phyloP scores from a whole-genome alignment of 208 protist species.

The Leishmania arabica region DNA sequence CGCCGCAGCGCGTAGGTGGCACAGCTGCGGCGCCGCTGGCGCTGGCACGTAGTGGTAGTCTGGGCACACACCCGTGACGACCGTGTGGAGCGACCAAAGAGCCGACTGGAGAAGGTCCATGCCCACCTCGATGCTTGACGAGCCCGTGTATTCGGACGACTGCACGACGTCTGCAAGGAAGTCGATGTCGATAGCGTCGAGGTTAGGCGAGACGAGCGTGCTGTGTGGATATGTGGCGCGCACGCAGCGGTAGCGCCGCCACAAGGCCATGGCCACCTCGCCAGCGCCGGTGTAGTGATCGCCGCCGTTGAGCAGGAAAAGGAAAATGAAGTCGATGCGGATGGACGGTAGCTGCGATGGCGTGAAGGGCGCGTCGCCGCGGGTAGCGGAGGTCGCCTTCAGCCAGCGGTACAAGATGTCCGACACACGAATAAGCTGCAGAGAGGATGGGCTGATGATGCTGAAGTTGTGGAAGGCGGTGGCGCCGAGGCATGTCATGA shows the following conservation, averaged over 20 bases:
- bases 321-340: conserved; percentile 84
- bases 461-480: conserved; percentile 85
- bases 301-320: conserved; percentile 88
- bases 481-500: conserved; percentile 80
- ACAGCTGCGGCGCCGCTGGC: conserved; percentile 48
- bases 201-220: conserved; percentile 51
- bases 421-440: conserved; percentile 76
- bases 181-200: conserved; percentile 58
- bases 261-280: conserved; percentile 76
- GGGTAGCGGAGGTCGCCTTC: conserved; percentile 38
- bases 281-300: conserved; percentile 85
- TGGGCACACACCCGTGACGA: conserved; percentile 56
- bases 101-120: conserved; percentile 63
- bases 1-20: conserved; percentile 67
- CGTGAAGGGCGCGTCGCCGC: conserved; percentile 42
- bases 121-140: conserved; percentile 39
- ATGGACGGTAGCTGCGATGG: conserved; percentile 61
- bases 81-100: conserved; percentile 71
- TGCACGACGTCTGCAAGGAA: conserved; percentile 74
- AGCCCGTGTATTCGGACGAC: conserved; percentile 61
- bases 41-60: conserved; percentile 64
- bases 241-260: conserved; percentile 75
- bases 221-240: conserved; percentile 52
- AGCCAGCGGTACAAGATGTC: conserved; percentile 86
- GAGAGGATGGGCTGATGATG: conserved; percentile 75